Evolutionary conservation across 148 eudicot species (phyloP), one percentile per base, ranked within the genome.

Genomic region (Camellia japonica): DNA sequence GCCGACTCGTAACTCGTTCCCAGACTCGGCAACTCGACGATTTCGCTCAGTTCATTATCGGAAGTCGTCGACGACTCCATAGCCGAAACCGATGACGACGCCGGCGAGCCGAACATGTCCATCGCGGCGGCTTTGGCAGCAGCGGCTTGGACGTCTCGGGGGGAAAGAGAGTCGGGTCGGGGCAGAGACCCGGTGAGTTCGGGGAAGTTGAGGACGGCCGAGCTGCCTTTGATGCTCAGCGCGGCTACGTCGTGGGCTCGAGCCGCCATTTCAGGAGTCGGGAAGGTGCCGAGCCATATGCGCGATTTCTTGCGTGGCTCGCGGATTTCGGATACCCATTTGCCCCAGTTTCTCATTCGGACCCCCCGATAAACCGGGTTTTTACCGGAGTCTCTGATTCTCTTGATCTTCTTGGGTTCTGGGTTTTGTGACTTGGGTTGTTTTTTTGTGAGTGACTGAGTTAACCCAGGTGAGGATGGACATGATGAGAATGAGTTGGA

Each of bases 281-380:
- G 79, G 78, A 88, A 93, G 0, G 97, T 93, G 5, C 97, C 97
- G 66, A 93, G 93, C 97, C 97, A 93, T 38, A 93, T 93, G 23
- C 97, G 93, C 20, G 95, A 90, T 73, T 93, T 91, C 75, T 92
- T 93, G 13, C 88, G 65, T 0, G 97, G 97, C 66, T 93, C 90
- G 0, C 97, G 90, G 67, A 93, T 93, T 86, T 93, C 95, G 12
- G 97, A 93, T 2, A 93, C 97, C 97, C 97, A 93, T 87, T 93
- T 93, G 20, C 97, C 95, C 95, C 95, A 93, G 49, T 82, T 82
- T 7, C 97, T 76, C 94, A 87, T 90, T 55, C 97, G 86, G 80
- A 93, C 93, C 7, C 97, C 95, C 0, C 92, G 85, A 85, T 90
- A 93, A 0, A 87, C 89, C 65, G 94, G 97, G 85, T 91, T 90